Percentiles rank a stretch among this genome's conserved stretches.
phyloP scores from a whole-genome alignment of 2,329 filamentous ascomycete genomes.

The Aschersonia sp. region DNA sequence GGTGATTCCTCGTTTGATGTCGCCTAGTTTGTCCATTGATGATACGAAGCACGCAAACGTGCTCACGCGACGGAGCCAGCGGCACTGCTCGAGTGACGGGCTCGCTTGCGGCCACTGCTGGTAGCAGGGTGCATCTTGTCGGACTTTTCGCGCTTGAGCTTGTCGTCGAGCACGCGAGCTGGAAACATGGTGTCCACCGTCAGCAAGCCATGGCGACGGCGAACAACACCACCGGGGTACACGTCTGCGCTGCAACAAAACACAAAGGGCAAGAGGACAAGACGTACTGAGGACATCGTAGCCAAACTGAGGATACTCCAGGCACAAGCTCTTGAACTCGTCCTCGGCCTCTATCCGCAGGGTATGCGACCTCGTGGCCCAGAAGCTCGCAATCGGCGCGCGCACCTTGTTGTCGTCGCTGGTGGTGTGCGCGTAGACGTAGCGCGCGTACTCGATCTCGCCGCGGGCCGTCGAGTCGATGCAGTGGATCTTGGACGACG shows the following conservation, averaged over 20 bases:
- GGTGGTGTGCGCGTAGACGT: slow-evolving; percentile 67
- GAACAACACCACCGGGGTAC: too few species aligned
- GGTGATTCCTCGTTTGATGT: too few species aligned
- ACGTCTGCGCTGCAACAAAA: neutral
- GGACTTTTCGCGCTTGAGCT: slow-evolving; percentile 48
- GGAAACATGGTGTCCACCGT: slow-evolving; percentile 4
- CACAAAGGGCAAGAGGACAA: neutral
- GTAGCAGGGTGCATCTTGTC: slow-evolving; percentile 40
- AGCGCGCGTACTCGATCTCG: slow-evolving; percentile 84
- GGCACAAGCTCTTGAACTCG: slow-evolving; percentile 71
- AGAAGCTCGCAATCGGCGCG: slow-evolving; percentile 77
- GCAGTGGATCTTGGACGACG: slow-evolving; percentile 82
- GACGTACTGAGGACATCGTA: slow-evolving; percentile 75
- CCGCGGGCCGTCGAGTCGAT: slow-evolving; percentile 77
- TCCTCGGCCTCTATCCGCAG: slow-evolving; percentile 73
- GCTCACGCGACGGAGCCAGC: neutral
- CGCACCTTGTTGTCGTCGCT: slow-evolving; percentile 59
- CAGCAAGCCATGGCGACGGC: too few species aligned
- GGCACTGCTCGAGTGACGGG: slow-evolving; percentile 32
- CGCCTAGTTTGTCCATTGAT: too few species aligned
- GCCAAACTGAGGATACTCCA: slow-evolving; percentile 82
- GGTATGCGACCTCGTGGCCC: slow-evolving; percentile 68
- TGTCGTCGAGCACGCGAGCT: slow-evolving; percentile 52
- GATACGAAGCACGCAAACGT: too few species aligned
- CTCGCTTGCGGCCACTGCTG: slow-evolving; percentile 40